A percentile compares a stretch with the other conserved stretches of the same genome.
phyloP scores from a whole-genome alignment of 371 early-diverging fungal species.

The Mucor mucedo region DNA sequence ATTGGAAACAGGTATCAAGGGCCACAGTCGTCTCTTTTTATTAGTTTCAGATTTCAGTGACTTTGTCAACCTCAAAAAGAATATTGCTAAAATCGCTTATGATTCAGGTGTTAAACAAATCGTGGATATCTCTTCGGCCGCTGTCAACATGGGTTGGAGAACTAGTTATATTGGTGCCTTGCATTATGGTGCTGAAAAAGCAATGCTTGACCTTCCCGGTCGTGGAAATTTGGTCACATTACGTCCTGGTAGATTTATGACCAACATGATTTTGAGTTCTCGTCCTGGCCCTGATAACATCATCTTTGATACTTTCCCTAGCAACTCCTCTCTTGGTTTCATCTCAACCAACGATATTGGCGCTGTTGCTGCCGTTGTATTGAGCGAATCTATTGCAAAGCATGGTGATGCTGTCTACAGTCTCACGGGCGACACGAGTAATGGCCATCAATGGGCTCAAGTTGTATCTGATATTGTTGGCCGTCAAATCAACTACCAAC shows the following conservation, averaged over 20 bases:
- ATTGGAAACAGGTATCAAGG: constrained; percentile 28
- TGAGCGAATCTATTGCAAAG: constrained; percentile 26
- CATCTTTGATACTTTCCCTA: constrained; percentile 11
- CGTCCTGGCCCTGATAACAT: background rate
- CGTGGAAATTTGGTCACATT: constrained; percentile 34
- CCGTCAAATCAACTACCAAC: constrained; percentile 12
- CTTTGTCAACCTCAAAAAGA: constrained; percentile 15
- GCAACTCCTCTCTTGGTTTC: constrained; percentile 10
- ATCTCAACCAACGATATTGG: constrained; percentile 36
- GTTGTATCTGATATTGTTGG: constrained; percentile 20
- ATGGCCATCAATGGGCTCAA: constrained; percentile 15
- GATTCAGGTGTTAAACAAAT: constrained; percentile 42
- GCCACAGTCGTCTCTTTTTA: constrained; percentile 38
- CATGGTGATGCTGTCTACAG: constrained; percentile 27
- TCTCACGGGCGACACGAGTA: constrained; percentile 10
- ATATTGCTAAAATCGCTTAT: constrained; percentile 26
- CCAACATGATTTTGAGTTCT: constrained; percentile 22
- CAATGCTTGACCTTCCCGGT: constrained; percentile 28
- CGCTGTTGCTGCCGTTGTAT: constrained; percentile 26
- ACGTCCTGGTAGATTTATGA: constrained; percentile 43
- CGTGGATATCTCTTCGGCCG: constrained; percentile 34
- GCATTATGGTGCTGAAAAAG: constrained; percentile 34
- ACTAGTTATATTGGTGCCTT: constrained; percentile 5
- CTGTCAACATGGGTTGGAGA: constrained; percentile 30
- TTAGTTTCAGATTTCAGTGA: constrained; percentile 14